phyloP scores from a whole-genome alignment of 371 early-diverging fungal genomes.

The Umbelopsis sp. region DNA sequence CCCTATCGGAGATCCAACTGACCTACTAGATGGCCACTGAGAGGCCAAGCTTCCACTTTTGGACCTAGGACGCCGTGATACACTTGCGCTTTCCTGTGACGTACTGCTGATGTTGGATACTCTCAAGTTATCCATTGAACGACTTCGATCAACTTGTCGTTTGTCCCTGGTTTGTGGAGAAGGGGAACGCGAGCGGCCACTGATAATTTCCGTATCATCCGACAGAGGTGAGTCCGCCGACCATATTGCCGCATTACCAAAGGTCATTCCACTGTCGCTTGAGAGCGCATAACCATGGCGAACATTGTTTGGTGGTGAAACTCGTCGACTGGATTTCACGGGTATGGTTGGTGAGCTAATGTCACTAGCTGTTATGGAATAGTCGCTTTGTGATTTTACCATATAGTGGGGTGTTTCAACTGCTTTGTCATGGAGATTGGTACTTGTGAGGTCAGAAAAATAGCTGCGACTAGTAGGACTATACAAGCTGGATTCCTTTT shows the following conservation, averaged over 20 bases:
- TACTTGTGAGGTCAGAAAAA: conserved; percentile 5
- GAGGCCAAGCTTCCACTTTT: conserved; percentile 16
- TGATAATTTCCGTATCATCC: neutral
- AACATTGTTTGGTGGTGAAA: conserved; percentile 2
- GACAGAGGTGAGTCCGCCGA: neutral
- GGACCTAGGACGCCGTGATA: neutral
- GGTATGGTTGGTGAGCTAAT: conserved; percentile 13
- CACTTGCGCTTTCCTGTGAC: conserved; percentile 2
- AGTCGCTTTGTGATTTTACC: neutral
- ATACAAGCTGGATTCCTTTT: neutral
- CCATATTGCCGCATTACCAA: conserved; percentile 13
- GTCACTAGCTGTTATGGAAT: conserved; percentile 6
- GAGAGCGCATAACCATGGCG: conserved; percentile 1
- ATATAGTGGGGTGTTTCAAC: neutral
- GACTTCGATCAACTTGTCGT: neutral
- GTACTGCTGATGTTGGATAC: conserved; percentile 2
- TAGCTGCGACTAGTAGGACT: neutral
- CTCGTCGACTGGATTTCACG: conserved; percentile 8
- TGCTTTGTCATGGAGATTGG: neutral
- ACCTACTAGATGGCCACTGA: conserved; percentile 13
- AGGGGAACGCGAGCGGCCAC: conserved; percentile 1
- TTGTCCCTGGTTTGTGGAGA: neutral
- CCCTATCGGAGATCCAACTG: conserved; percentile 10
- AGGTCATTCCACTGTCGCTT: conserved; percentile 14
- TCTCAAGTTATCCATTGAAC: conserved; percentile 10